Percentiles rank a stretch among this genome's conserved stretches.
These are phyloP conservation scores for Tetrahymena malaccensis DNA, from an alignment of 73 alveolate genomes.

Conservation along the genomic window DNA sequence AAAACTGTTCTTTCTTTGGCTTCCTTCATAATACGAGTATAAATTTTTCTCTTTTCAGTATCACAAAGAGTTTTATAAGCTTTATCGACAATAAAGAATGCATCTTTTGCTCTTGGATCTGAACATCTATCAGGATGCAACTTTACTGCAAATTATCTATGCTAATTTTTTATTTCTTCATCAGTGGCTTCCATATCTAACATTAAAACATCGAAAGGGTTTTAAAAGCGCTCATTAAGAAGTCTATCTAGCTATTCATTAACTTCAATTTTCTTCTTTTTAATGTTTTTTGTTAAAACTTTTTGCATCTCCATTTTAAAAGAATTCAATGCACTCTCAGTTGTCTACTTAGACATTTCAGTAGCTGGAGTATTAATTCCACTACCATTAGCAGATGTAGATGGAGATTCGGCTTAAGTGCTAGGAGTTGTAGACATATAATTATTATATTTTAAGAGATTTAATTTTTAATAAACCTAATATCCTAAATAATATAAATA, in stretches of 20 bases:
- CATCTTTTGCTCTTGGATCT: slow-evolving; percentile 81
- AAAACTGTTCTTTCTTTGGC: slow-evolving; percentile 91
- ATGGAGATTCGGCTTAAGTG: neutral
- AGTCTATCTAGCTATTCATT: slow-evolving; percentile 38
- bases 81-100: slow-evolving; percentile 77
- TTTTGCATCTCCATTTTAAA: neutral
- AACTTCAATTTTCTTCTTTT: slow-evolving; percentile 10
- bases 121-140: slow-evolving; percentile 94
- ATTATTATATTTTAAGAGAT: neutral
- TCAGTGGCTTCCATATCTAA: slow-evolving; percentile 85
- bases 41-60: slow-evolving; percentile 71
- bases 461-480: neutral
- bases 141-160: slow-evolving; percentile 59
- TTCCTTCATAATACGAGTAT: slow-evolving; percentile 81
- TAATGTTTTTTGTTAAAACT: neutral
- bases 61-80: slow-evolving; percentile 88
- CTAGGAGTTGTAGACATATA: neutral
- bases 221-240: slow-evolving; percentile 31
- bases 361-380: neutral
- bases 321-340: neutral
- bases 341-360: neutral
- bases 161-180: slow-evolving; percentile 77
- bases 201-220: slow-evolving; percentile 87
- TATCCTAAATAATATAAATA: neutral
- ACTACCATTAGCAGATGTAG: neutral